phyloP scores from a whole-genome alignment of 1,284 basidiomycete species.

The Trametes versicolor region DNA sequence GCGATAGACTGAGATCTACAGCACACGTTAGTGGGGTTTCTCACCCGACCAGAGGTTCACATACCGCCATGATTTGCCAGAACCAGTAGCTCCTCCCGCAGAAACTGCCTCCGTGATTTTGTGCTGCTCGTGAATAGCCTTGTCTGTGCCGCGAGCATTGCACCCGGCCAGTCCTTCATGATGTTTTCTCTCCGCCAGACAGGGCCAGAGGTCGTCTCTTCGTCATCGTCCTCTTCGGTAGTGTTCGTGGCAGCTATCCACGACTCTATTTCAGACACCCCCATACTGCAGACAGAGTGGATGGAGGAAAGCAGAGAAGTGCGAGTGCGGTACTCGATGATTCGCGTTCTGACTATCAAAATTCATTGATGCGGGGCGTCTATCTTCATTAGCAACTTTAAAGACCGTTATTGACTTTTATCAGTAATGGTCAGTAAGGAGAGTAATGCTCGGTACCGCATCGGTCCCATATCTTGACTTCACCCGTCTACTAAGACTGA shows the following conservation, averaged over 20 bases:
- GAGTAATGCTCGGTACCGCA: not conserved
- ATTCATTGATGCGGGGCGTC: constrained; percentile 7
- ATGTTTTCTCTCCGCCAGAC: constrained; percentile 64
- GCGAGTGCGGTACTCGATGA: not conserved
- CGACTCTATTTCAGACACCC: constrained; percentile 50
- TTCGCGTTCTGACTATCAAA: constrained; percentile 3
- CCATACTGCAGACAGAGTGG: constrained; percentile 39
- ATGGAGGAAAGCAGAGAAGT: constrained; percentile 1
- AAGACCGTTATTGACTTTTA: not conserved
- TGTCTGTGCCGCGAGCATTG: constrained; percentile 61
- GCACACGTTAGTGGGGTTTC: constrained; percentile 12
- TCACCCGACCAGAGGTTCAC: constrained; percentile 31
- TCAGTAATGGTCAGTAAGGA: too few relatives aligned
- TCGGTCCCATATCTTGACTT: not conserved
- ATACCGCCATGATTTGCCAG: constrained; percentile 69
- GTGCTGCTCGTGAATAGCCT: constrained; percentile 62
- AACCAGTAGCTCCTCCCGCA: constrained; percentile 67
- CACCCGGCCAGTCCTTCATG: constrained; percentile 62
- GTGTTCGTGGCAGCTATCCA: constrained; percentile 49
- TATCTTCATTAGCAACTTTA: not conserved
- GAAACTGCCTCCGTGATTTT: constrained; percentile 62
- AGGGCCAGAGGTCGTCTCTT: constrained; percentile 29
- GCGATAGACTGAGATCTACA: constrained; percentile 69
- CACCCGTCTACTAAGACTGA: not conserved
- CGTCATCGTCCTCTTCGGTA: constrained; percentile 45